Conservation (phyloP, 805 yeast genomes). For the Myxozyma neglecta region DNA sequence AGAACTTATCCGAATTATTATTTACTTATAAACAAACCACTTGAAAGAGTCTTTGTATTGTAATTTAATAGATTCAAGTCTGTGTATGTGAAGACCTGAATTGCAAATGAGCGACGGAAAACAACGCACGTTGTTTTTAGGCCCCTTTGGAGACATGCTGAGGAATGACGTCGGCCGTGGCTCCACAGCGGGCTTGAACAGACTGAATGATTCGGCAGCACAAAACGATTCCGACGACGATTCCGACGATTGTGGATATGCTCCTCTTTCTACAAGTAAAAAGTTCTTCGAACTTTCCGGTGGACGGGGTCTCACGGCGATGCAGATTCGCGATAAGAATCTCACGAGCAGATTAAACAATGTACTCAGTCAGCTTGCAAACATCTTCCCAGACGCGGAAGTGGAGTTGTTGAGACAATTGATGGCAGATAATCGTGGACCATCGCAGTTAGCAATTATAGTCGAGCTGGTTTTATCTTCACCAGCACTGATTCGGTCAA, state of each 20-base stretch:
- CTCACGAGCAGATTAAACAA: conserved; percentile 13
- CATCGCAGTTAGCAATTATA: conserved; percentile 26
- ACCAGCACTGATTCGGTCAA: conserved; percentile 13
- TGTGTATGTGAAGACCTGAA: no score
- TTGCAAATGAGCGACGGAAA: not conserved
- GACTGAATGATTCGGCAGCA: not conserved
- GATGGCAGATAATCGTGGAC: conserved; percentile 21
- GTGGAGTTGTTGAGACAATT: conserved; percentile 23
- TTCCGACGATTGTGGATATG: conserved; percentile 5
- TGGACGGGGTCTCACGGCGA: not conserved
- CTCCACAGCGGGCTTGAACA: not conserved
- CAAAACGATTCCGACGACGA: not conserved
- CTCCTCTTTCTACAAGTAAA: not conserved
- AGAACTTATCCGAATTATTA: no score
- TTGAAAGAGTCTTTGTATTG: no score
- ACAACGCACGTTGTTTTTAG: not conserved
- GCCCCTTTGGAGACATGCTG: conserved; percentile 9
- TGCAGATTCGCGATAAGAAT: conserved; percentile 4
- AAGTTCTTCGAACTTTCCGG: not conserved
- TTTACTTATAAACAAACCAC: no score
- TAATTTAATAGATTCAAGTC: no score
- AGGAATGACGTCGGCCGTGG: not conserved
- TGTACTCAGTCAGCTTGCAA: conserved; percentile 14
- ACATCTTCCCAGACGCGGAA: conserved; percentile 29
- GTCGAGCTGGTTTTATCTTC: conserved; percentile 25